Percentiles rank a stretch among this genome's conserved stretches.
These are phyloP conservation scores for Piromyces finnis DNA, from an alignment of 192 early-diverging fungal species.

Conservation along the genomic window DNA sequence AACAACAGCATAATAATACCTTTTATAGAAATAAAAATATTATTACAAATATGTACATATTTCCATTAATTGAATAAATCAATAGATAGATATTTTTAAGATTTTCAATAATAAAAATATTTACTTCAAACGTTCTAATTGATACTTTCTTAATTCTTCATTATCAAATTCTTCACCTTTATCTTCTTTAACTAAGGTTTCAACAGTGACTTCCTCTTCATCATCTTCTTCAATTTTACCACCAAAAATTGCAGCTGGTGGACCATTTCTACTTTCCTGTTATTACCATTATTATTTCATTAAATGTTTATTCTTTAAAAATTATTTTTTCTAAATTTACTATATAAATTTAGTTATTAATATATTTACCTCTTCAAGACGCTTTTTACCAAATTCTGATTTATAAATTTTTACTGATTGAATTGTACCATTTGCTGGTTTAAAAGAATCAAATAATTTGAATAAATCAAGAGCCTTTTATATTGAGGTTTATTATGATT, in stretches of 20 bases:
- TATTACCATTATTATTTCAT: too few relatives aligned
- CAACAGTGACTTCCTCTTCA: constrained; percentile 12
- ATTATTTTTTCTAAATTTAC: too few relatives aligned
- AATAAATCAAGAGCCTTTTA: constrained; percentile 56
- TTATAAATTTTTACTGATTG: constrained; percentile 67
- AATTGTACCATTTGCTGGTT: constrained; percentile 49
- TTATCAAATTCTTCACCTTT: constrained; percentile 67
- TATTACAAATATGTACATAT: too few relatives aligned
- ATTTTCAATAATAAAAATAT: too few relatives aligned
- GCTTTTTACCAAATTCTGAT: constrained; percentile 73
- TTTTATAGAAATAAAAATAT: too few relatives aligned
- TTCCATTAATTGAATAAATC: too few relatives aligned
- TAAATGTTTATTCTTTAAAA: too few relatives aligned
- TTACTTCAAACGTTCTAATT: constrained; percentile 64
- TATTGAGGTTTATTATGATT: too few relatives aligned
- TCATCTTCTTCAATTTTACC: constrained; percentile 3
- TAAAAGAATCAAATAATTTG: constrained; percentile 71
- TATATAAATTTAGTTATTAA: too few relatives aligned
- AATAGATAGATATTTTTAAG: too few relatives aligned
- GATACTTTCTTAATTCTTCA: constrained; percentile 70
- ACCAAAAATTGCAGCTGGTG: constrained; percentile 54
- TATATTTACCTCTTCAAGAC: constrained; percentile 18
- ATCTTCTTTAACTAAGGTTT: constrained; percentile 23
- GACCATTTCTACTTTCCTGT: constrained; percentile 51
- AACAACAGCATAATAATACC: constrained; percentile 87